phyloP scores from a whole-genome alignment of 257 asterid species.

The Sherardia arvensis region DNA sequence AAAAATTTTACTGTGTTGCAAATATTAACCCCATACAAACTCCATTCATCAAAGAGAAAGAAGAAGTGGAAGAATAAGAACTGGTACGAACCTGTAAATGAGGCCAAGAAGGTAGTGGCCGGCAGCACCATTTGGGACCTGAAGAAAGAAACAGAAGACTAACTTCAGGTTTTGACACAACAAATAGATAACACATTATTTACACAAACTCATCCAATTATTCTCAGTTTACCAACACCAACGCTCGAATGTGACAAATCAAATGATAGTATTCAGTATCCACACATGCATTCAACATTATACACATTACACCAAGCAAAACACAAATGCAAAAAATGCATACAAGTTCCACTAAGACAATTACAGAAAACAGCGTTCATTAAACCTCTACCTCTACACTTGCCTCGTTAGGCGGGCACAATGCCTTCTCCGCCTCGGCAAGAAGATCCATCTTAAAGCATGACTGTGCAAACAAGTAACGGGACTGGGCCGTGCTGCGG shows the following conservation, averaged over 20 bases:
- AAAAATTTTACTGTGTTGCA: background rate
- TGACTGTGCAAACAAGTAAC: constrained; percentile 91
- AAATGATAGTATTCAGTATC: background rate
- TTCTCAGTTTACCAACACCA: background rate
- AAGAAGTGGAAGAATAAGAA: background rate
- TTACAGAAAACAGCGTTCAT: background rate
- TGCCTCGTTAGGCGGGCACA: constrained; percentile 61
- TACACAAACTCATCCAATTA: background rate
- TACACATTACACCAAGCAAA: background rate
- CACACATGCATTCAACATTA: background rate
- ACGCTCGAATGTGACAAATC: background rate
- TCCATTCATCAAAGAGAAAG: background rate
- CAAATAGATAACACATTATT: background rate
- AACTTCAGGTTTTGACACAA: constrained; percentile 9
- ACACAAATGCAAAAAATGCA: background rate
- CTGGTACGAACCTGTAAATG: constrained; percentile 58
- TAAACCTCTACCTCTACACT: constrained; percentile 53
- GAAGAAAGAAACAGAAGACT: constrained; percentile 15
- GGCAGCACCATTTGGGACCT: constrained; percentile 98
- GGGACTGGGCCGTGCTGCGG: constrained; percentile 63
- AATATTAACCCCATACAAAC: too few species aligned
- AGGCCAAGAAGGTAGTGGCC: constrained; percentile 98
- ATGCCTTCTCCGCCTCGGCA: constrained; percentile 76
- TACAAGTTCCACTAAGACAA: background rate
- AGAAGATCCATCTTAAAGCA: constrained; percentile 94